These are phyloP conservation scores for Phlebopus sp. DNA, from an alignment of 1,284 basidiomycete species.

Conservation along the genomic window DNA sequence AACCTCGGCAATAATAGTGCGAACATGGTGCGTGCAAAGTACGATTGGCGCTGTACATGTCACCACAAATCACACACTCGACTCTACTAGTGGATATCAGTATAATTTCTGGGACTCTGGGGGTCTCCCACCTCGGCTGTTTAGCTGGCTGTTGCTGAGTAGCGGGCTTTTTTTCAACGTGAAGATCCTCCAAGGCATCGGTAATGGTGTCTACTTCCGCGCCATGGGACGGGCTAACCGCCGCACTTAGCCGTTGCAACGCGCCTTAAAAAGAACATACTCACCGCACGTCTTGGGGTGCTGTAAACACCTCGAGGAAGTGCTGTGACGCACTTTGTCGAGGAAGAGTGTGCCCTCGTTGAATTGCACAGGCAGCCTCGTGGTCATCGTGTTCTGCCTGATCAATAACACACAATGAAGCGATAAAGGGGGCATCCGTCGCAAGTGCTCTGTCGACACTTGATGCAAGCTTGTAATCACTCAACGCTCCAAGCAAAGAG, in stretches of 20 bases:
- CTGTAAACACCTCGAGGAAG: conserved; percentile 13
- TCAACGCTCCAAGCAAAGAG: conserved; percentile 30
- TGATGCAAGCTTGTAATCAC: conserved; percentile 37
- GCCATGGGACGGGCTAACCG: background rate
- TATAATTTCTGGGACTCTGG: too few relatives aligned
- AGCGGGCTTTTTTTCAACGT: background rate
- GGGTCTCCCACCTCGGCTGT: conserved; percentile 9
- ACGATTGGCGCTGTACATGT: conserved; percentile 6
- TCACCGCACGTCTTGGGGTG: conserved; percentile 8
- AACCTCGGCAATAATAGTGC: conserved; percentile 38
- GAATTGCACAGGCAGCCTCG: conserved; percentile 17
- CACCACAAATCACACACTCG: conserved; percentile 24
- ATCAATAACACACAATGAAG: conserved; percentile 6
- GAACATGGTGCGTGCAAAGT: conserved; percentile 33
- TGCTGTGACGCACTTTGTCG: conserved; percentile 23
- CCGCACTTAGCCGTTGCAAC: conserved; percentile 8
- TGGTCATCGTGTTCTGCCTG: conserved; percentile 23
- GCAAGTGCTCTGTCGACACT: conserved; percentile 35
- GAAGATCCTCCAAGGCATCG: conserved; percentile 1
- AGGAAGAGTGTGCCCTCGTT: conserved; percentile 16
- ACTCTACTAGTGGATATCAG: conserved; percentile 10
- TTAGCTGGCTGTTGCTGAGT: too few relatives aligned
- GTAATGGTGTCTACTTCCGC: background rate
- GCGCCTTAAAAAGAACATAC: background rate
- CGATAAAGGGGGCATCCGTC: conserved; percentile 10